Base-by-base conservation (phyloP, 257 asterid genomes). In the Ligustrum vulgare region DNA sequence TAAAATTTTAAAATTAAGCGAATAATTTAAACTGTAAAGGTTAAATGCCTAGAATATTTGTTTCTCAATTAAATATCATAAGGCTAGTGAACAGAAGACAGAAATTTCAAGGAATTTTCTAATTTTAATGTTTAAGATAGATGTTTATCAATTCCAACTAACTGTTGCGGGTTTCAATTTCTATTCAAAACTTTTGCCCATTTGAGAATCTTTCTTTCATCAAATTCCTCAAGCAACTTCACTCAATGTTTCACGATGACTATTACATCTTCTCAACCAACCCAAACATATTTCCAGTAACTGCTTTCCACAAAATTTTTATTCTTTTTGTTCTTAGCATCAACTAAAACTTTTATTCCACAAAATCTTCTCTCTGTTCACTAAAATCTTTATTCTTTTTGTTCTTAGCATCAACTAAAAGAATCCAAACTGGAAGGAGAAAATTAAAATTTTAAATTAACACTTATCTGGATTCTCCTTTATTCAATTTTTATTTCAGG, bases 251-350 rank as follows among this genome's bases (percentile, higher is more conserved):
- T 60, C 34, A 10, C 34, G 5, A 25, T 22, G 34, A 60, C 35
- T 1, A 25, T 22, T 10, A 25, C 11, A 2, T 9, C 32, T n/a
- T 22, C 64, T 2, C 28, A 56, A 11, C 49, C 16, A 41, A 56
- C 4, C 28, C 15, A 56, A 56, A 56, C 32, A 56, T 56, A n/a
- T 56, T 56, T 60, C 67, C 67, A 60, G 34, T 60, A 25, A 9
- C 67, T 25, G 64, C 32, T 56, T 56, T 20, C 28, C 22, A 13
- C 8, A 47, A 56, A 8, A 56, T n/a, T 56, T 56, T 56, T 56
- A n/a, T 5, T 54, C 32, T 22, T 58, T 51, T n/a, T 51, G 28
- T 32, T 78, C 72, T 73, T 43, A 54, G 58, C 69, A 54, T 15
- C 56, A 69, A 16, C 6, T 37, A 25, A 11, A 23, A 22, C n/a